These are phyloP conservation scores for Metschnikowia cubensis DNA, from an alignment of 805 yeast genomes.

Conservation along the genomic window DNA sequence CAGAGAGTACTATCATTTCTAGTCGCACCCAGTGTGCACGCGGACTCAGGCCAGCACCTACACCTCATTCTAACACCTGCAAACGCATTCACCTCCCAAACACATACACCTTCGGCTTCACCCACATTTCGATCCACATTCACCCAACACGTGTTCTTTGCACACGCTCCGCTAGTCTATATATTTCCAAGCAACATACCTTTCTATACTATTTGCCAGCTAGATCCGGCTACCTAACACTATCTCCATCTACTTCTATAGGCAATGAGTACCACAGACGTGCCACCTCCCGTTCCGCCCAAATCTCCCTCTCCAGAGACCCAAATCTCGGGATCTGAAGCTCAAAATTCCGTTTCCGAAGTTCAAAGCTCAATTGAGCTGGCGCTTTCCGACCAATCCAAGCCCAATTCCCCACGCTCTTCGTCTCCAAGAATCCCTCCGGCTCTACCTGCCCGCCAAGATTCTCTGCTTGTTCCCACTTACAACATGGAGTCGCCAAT, in stretches of 20 bases:
- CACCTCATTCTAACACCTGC: neutral
- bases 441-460: constrained; percentile 11
- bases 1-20: neutral
- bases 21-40: constrained; percentile 3
- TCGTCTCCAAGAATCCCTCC: neutral
- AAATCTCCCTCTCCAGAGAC: neutral
- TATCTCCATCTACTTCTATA: neutral
- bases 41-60: neutral
- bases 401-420: neutral
- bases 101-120: neutral
- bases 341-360: neutral
- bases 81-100: neutral
- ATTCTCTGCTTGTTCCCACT: constrained; percentile 1
- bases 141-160: neutral
- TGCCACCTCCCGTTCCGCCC: neutral
- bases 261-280: neutral
- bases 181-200: neutral
- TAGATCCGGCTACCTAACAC: neutral
- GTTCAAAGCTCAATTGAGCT: neutral
- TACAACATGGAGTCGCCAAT: constrained; percentile 9
- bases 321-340: neutral
- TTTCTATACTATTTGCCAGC: neutral
- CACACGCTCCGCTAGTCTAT: neutral
- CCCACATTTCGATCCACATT: too few relatives aligned
- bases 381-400: neutral